Base-by-base conservation (phyloP, 2,329 filamentous ascomycete species). In the Zarea fungicola region DNA sequence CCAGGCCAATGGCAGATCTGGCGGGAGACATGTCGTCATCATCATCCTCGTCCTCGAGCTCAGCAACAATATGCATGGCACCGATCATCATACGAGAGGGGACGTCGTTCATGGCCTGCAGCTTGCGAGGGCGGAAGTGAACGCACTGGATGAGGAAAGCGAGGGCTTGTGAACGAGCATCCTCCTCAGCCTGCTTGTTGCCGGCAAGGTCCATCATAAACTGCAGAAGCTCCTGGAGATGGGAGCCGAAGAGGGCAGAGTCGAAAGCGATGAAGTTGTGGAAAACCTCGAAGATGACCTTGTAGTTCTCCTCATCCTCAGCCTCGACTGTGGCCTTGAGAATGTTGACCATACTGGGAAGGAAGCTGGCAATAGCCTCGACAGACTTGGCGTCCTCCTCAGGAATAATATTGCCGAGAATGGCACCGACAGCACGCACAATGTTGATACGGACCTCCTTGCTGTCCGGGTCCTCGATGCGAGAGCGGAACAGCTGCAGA, bases 271-370 rank as follows among this genome's bases (percentile, higher is more conserved):
- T 80, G 60, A 96, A 84, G 43, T 89, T 93, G 74, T 97, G 93
- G 80, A 97, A 96, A 57, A 96, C 90, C 65, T 97, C 93, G 60
- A 97, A 99, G 22, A 89, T 83, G 64, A 92, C 84, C 75, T 92
- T 89, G 58, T 87, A 84, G 65, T 87, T 85, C 64, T 96, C 91
- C 59, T 96, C 91, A 59, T 96, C 87, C 50, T 81, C 80, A 50
- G 80, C 78, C 59, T 89, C 80, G 51, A 97, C 87, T 22, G 87
- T 82, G 54, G 84, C 79, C 77, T 96, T 93, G 56, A 97, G 78
- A 10, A 96, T 89, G 55, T 83, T 80, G 52, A 97, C 92, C 85
- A 97, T 93, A 60, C 81, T 73, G 10, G 93, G 92, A 52, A 97
- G 78, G 49, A 93, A 81, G 55, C 79, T 76, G 68, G 95, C 88